These are phyloP conservation scores for Phytophthora boehmeriae DNA, from an alignment of 352 stramenopile genomes.

Conservation along the genomic window DNA sequence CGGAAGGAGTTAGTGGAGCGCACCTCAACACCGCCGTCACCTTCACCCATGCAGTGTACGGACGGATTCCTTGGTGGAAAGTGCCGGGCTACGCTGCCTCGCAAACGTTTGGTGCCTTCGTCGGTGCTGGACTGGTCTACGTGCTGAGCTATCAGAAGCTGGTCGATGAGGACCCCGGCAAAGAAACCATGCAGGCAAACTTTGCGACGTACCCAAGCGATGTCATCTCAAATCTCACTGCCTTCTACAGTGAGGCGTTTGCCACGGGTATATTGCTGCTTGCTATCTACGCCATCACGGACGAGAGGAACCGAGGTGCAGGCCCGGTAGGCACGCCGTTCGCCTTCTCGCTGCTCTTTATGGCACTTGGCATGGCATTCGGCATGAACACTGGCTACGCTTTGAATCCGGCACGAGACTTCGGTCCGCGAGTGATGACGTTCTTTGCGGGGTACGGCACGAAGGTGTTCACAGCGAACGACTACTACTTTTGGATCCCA, in stretches of 20 bases:
- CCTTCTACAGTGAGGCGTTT: conserved; percentile 64
- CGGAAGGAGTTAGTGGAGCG: conserved; percentile 49
- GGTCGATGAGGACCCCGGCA: conserved; percentile 44
- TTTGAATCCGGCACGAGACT: conserved; percentile 54
- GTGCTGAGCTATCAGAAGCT: conserved; percentile 53
- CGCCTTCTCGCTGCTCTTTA: conserved; percentile 55
- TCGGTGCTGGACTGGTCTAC: conserved; percentile 45
- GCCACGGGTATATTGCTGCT: conserved; percentile 52
- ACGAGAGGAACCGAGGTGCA: conserved; percentile 49
- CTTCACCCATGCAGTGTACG: conserved; percentile 52
- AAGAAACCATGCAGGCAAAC: conserved; percentile 37
- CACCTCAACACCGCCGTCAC: conserved; percentile 66
- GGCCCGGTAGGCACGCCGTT: conserved; percentile 40
- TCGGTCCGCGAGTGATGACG: conserved; percentile 50
- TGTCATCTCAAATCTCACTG: conserved; percentile 44
- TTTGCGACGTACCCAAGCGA: conserved; percentile 57
- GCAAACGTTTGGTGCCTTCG: conserved; percentile 49
- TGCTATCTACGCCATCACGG: conserved; percentile 60
- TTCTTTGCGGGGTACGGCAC: conserved; percentile 53
- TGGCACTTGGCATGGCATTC: conserved; percentile 64
- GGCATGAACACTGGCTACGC: conserved; percentile 49
- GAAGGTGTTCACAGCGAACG: conserved; percentile 53
- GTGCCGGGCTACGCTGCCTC: conserved; percentile 42
- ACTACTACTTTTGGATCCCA: conserved; percentile 70
- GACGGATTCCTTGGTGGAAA: conserved; percentile 51